Evolutionary conservation across 2,329 filamentous ascomycete species (phyloP).

Genomic region (Epichloe typhina): DNA sequence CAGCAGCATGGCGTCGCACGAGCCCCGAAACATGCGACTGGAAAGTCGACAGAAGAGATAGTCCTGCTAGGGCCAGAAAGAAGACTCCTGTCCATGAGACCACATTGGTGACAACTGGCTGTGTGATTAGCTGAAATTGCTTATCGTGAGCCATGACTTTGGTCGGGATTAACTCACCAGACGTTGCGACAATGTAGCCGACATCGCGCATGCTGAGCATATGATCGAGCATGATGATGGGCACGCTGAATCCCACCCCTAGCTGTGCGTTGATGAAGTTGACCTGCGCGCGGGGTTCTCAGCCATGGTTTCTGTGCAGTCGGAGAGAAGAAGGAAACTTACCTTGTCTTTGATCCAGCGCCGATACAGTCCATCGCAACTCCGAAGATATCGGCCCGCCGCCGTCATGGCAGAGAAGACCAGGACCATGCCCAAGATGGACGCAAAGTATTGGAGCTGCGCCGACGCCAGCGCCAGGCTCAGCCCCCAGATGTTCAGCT

Average conservation of each 20-base stretch:
- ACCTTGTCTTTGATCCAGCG: conserved; percentile 22
- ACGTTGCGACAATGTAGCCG: conserved; percentile 30
- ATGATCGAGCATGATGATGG: conserved; percentile 32
- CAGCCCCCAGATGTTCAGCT: conserved; percentile 34
- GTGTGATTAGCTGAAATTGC: conserved; percentile 6
- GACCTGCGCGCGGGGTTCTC: conserved; percentile 20
- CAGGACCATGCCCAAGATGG: conserved; percentile 34
- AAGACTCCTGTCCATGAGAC: conserved; percentile 23
- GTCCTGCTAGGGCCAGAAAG: conserved; percentile 10
- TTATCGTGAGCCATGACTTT: too few relatives aligned
- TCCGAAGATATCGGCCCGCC: conserved; percentile 8
- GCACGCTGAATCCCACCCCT: conserved; percentile 36
- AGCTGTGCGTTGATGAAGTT: conserved; percentile 38
- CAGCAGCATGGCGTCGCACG: not conserved
- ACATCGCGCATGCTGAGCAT: conserved; percentile 21
- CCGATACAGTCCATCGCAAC: conserved; percentile 16
- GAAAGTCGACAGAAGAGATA: conserved; percentile 1
- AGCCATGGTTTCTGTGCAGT: not conserved
- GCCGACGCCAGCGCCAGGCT: conserved; percentile 21
- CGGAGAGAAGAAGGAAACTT: not conserved
- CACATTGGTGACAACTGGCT: conserved; percentile 21
- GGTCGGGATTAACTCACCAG: conserved; percentile 21
- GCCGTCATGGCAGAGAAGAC: conserved; percentile 24
- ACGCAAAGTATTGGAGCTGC: conserved; percentile 30
- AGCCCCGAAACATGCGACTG: not conserved